A percentile compares a stretch with the other conserved stretches of the same genome.
Evolutionary conservation across 2,329 filamentous ascomycete genomes (phyloP).

Genomic region (Sarocladium oryzae): DNA sequence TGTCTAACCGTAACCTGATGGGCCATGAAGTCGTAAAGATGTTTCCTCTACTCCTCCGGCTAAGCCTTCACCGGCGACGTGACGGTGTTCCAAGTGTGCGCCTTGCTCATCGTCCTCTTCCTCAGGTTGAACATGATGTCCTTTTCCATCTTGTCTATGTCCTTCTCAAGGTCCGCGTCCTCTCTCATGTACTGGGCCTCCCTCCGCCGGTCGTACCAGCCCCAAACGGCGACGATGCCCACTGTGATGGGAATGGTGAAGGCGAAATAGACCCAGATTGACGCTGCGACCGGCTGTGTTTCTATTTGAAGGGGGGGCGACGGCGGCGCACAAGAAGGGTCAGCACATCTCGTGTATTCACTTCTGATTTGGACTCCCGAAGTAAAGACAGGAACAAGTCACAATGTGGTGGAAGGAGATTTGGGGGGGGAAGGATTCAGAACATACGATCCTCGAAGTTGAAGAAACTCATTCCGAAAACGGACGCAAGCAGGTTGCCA

Average conservation of each 20-base stretch:
- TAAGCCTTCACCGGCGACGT: slow-evolving; percentile 22
- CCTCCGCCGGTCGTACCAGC: slow-evolving; percentile 44
- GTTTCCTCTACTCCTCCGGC: too few species aligned
- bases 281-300: slow-evolving; percentile 37
- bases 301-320: slow-evolving; percentile 17
- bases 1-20: too few species aligned
- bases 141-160: slow-evolving; percentile 50
- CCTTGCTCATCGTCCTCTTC: slow-evolving; percentile 50
- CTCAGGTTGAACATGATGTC: slow-evolving; percentile 51
- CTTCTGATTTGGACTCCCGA: too few species aligned
- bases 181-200: slow-evolving; percentile 42
- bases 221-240: slow-evolving; percentile 48
- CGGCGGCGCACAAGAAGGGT: too few species aligned
- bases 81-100: slow-evolving; percentile 44
- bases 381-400: too few species aligned
- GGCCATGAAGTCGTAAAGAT: too few species aligned
- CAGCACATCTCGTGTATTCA: too few species aligned
- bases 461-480: slow-evolving; percentile 63
- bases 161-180: slow-evolving; percentile 45
- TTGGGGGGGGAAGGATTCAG: neutral
- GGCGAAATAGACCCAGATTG: slow-evolving; percentile 58
- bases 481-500: slow-evolving; percentile 54
- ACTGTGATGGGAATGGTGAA: slow-evolving; percentile 53
- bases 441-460: slow-evolving; percentile 40
- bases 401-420: too few species aligned